Base-by-base conservation (phyloP, 495 filamentous ascomycete genomes). In the Pseudoneurospora amorphoporcata region DNA sequence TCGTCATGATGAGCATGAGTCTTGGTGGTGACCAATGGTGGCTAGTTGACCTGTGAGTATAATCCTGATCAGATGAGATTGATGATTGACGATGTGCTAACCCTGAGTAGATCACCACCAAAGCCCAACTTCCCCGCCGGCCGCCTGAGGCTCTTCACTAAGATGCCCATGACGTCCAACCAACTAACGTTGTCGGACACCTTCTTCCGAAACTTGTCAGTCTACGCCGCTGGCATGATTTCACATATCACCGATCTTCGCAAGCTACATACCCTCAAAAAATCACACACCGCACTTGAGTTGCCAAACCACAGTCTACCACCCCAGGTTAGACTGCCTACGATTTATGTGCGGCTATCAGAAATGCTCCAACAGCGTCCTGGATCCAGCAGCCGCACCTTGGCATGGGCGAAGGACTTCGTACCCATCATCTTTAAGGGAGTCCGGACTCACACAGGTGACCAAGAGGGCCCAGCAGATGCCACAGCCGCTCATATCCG, bases 21-120 rank as follows among this genome's bases (percentile, higher is more conserved):
- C 85, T 92, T 80, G 87, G 87, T 75, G 92, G 92, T 45, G 92
- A 95, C 79, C 83, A 82, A 39, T 95, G 92, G 90, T 94, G 90
- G 87, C 81, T 94, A 71, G 79, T 91, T 41, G 88, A 91, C 80
- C 76, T 90, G 85, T 87, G 76, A 79, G 86, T 84, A 40, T 58
- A 38, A 35, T 68, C 39, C 69, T 72, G 68, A 39, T 43, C 38
- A 17, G 39, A 61, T 41, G n/a, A 19, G 4, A 7, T 19, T 12
- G 29, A 43, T 40, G 39, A 29, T 43, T 71, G 38, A 37, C 47
- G 40, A 10, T 73, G 43, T 69, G 76, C 77, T 75, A 70, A 75
- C 69, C 43, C 70, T 35, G 40, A 61, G 68, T 72, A 74, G 79
- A 42, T 61, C 72, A 12, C 19, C 70, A 39, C 72, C 68, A 43